Evolutionary conservation across 1,284 basidiomycete species (phyloP), one percentile per base, ranked within the genome.

Genomic region (Cystobasidiaceae sp.): DNA sequence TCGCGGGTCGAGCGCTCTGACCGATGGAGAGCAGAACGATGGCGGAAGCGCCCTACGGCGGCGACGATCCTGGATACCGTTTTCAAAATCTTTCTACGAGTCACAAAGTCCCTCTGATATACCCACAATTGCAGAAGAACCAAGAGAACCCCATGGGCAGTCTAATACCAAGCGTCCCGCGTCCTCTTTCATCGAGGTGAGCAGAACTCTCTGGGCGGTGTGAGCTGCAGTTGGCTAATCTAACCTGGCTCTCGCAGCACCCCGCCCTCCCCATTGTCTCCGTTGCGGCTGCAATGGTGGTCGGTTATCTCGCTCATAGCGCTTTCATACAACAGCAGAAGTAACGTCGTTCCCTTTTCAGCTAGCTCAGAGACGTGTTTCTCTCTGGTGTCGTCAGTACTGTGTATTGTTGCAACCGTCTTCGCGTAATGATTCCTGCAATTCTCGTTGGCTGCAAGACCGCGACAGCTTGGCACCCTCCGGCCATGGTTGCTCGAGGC

Each of bases 231-330:
- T n/a, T n/a, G n/a, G n/a, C 34, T 52, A 28, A 23, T 45, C 25
- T 9, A 17, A 27, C 19, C 7, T 17, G 19, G 11, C 11, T 28
- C 28, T 41, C 4, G 23, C 21, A 30, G 50, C 17, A 48, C 15
- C 45, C 68, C 7, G 66, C 67, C 19, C n/a, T 73, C 9, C 67
- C 64, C n/a, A 54, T 70, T 60, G 73, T 69, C 48, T 69, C 73
- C 27, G 73, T 70, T 2, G 74, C 70, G n/a, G 73, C 69, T 3
- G 71, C 74, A 32, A 72, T 73, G 25, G 66, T 76, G 13, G 63
- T 75, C 45, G 74, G 73, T n/a, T 72, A 75, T 28, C 72, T 72
- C 13, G 74, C 72, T 33, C 75, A 72, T 43, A 72, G 72, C 30
- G 71, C 74, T 9, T 69, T 75, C n/a, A 67, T 64, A n/a, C 61